Evolutionary conservation across 129 eudicot species (phyloP), one percentile per base, ranked within the genome.

Genomic region (Tagetes patula): DNA sequence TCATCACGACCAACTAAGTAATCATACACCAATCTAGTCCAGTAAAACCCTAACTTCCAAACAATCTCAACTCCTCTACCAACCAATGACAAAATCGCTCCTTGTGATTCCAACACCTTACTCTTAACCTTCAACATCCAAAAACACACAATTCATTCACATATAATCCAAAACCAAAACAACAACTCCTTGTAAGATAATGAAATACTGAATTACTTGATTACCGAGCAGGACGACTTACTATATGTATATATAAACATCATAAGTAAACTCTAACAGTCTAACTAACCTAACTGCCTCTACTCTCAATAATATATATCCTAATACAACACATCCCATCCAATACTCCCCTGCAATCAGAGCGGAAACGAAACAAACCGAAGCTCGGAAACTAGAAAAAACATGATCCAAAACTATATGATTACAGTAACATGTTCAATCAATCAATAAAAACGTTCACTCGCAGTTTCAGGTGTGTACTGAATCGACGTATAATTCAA

Each of bases 61-160:
- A 94, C 97, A 65, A 94, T 94, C 87, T 90, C 89, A 52, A 94
- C 84, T 67, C 99, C 99, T 74, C 99, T 80, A 31, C 96, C 93
- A 75, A 90, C 55, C 59, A 94, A 66, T 38, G 99, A 94, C 82
- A 90, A 80, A 49, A 80, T 76, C n/a, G 87, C 89, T 43, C 97
- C 97, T 83, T 83, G 87, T 50, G 96, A 90, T 80, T 86, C 99
- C 88, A 94, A 79, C 40, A 94, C 99, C 83, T 94, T 94, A 71
- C 79, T 88, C 81, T 92, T 88, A 76, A 94, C 96, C 99, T 94
- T 65, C 84, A 87, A 12, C 82, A 67, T 6, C 60, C 79, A 68
- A 67, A 43, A 72, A 54, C 37, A 65, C 50, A 52, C 39, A 68
- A 48, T 38, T 50, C 71, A 68, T 67, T 61, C 67, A 8, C 40